These are phyloP conservation scores for Nannochloris sp. DNA, from an alignment of 139 green algal genomes.

Conservation along the genomic window DNA sequence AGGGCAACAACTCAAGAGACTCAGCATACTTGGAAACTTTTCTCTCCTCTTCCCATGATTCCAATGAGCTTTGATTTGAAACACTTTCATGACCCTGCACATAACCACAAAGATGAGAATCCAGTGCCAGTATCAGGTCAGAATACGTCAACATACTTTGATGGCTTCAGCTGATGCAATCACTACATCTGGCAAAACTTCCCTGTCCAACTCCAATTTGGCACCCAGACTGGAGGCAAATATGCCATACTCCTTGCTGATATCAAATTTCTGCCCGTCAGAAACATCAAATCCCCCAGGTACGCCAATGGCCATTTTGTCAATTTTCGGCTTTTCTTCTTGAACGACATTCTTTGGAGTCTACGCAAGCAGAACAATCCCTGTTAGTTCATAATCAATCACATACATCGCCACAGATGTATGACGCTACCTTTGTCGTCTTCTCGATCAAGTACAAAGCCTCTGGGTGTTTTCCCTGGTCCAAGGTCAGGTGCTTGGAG, in stretches of 20 bases:
- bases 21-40: slow-evolving; percentile 75
- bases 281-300: slow-evolving; percentile 13
- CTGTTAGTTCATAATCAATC: neutral
- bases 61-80: slow-evolving; percentile 30
- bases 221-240: no score
- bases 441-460: slow-evolving; percentile 77
- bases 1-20: slow-evolving; percentile 69
- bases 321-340: slow-evolving; percentile 15
- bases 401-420: neutral
- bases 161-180: no score
- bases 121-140: no score
- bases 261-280: slow-evolving; percentile 14
- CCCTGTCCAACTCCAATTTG: no score
- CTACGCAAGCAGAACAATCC: neutral
- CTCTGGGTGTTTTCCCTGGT: slow-evolving; percentile 54
- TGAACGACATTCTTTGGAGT: neutral
- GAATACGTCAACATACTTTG: no score
- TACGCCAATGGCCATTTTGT: slow-evolving; percentile 56
- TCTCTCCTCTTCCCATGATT: slow-evolving; percentile 74
- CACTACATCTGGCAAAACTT: no score
- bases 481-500: slow-evolving; percentile 56
- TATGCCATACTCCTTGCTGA: slow-evolving; percentile 27
- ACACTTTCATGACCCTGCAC: slow-evolving; percentile 68
- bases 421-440: slow-evolving; percentile 37
- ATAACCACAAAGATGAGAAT: no score